Evolutionary conservation across 306 rosid species (phyloP).

Genomic region (Quercus parvula): DNA sequence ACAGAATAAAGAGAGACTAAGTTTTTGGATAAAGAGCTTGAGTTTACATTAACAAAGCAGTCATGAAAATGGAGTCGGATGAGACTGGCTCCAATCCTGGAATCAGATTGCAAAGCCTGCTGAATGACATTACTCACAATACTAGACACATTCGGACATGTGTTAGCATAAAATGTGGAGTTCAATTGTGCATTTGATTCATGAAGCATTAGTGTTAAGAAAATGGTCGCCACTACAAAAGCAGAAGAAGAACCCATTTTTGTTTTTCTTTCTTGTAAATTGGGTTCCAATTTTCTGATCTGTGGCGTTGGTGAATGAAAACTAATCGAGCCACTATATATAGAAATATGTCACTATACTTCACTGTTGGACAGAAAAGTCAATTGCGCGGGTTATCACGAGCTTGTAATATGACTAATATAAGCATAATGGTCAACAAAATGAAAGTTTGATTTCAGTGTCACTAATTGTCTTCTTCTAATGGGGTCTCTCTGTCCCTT

Average conservation of each 20-base stretch:
- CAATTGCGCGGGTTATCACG: background rate
- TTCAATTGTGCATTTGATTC: constrained; percentile 48
- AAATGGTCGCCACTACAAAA: background rate
- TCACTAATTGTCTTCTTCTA: background rate
- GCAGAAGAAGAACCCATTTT: constrained; percentile 34
- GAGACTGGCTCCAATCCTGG: constrained; percentile 61
- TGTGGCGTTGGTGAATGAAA: background rate
- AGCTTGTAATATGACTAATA: background rate
- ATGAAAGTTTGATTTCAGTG: background rate
- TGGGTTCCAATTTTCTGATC: background rate
- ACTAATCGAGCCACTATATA: background rate
- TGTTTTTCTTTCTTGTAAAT: background rate
- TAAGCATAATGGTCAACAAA: background rate
- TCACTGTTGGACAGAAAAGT: background rate
- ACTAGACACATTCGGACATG: constrained; percentile 59
- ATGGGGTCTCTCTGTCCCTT: no score
- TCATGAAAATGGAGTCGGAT: constrained; percentile 66
- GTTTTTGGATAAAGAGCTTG: background rate
- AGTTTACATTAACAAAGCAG: constrained; percentile 62
- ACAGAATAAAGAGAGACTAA: background rate
- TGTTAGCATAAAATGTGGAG: constrained; percentile 48
- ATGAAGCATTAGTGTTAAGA: constrained; percentile 9
- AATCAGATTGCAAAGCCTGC: constrained; percentile 53
- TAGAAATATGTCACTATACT: background rate
- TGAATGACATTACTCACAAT: constrained; percentile 41